These are phyloP conservation scores for Stereum hirsutum DNA, from an alignment of 1,284 basidiomycete genomes.

Conservation along the genomic window DNA sequence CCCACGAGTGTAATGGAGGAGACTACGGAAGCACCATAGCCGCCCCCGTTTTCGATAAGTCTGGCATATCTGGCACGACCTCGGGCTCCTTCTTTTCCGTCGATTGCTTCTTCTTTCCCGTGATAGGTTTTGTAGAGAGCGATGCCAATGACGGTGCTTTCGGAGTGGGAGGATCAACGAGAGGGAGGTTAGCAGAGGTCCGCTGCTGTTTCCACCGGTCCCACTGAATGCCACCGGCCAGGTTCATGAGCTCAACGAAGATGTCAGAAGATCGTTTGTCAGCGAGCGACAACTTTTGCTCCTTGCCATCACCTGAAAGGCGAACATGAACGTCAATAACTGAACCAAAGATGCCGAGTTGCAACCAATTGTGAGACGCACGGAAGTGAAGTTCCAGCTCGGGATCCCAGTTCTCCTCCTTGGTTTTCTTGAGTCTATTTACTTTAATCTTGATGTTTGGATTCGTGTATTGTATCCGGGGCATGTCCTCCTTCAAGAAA, in stretches of 20 bases:
- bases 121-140: no score
- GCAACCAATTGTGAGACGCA: constrained; percentile 25
- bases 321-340: not conserved
- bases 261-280: constrained; percentile 61
- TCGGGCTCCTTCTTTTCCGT: no score
- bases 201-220: constrained; percentile 42
- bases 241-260: constrained; percentile 57
- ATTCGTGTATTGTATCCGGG: constrained; percentile 67
- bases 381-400: constrained; percentile 51
- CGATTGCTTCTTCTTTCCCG: no score
- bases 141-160: constrained; percentile 4
- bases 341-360: not conserved
- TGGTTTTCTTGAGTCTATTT: constrained; percentile 38
- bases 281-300: constrained; percentile 41
- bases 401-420: constrained; percentile 46
- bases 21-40: constrained; percentile 39
- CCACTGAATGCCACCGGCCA: constrained; percentile 54
- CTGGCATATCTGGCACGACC: no score
- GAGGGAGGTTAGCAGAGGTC: constrained; percentile 32
- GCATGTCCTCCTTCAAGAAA: constrained; percentile 67
- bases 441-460: constrained; percentile 51
- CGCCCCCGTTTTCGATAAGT: constrained; percentile 31
- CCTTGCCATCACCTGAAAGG: constrained; percentile 41
- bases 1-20: not conserved
- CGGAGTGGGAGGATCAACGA: constrained; percentile 29